phyloP scores from a whole-genome alignment of 371 early-diverging fungal species.

The Saksenaea vasiformis region DNA sequence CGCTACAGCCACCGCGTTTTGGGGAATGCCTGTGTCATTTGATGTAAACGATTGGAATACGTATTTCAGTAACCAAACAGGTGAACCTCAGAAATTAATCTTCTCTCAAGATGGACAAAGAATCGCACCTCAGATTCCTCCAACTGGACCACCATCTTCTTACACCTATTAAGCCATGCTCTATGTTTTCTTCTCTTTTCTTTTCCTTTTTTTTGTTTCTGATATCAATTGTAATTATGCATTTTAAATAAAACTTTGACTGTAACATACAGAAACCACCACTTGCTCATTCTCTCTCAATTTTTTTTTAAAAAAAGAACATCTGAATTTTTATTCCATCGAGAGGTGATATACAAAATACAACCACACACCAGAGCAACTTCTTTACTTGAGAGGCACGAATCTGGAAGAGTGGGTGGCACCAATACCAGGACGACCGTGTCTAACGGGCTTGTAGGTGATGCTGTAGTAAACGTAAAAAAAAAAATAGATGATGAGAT shows the following conservation, averaged over 20 bases:
- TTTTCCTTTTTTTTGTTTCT: slow-evolving; percentile 1
- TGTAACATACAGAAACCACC: background rate
- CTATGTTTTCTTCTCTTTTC: background rate
- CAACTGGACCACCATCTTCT: background rate
- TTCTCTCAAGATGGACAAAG: background rate
- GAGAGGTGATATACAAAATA: background rate
- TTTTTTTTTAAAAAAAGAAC: too few relatives aligned
- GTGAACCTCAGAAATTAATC: background rate
- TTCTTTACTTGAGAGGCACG: slow-evolving; percentile 71
- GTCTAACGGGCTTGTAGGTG: slow-evolving; percentile 95
- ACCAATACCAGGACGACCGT: slow-evolving; percentile 98
- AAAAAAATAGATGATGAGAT: background rate
- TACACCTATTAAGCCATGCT: background rate
- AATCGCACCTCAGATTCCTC: background rate
- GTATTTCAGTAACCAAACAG: slow-evolving; percentile 20
- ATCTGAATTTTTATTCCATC: background rate
- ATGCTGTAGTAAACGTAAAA: slow-evolving; percentile 38
- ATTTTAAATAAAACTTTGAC: slow-evolving; percentile 1
- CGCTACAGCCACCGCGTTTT: slow-evolving; percentile 24
- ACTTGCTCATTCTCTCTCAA: too few relatives aligned
- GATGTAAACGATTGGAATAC: slow-evolving; percentile 31
- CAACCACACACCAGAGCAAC: background rate
- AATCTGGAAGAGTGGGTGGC: slow-evolving; percentile 93
- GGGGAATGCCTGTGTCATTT: slow-evolving; percentile 27
- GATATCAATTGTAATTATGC: slow-evolving; percentile 5